Base-by-base conservation (phyloP, 2,329 filamentous ascomycete genomes). In the Xylariaceae sp. region DNA sequence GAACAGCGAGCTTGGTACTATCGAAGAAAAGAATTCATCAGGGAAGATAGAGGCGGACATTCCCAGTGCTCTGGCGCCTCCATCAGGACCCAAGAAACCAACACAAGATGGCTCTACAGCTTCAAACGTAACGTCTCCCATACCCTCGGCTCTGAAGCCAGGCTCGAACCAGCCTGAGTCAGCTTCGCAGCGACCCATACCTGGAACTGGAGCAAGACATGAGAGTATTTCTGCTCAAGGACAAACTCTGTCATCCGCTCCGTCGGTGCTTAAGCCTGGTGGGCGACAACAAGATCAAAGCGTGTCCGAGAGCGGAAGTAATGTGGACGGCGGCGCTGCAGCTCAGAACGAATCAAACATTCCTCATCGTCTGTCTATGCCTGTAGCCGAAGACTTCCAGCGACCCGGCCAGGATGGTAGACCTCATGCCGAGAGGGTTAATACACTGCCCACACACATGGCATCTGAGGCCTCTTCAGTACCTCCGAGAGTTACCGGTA, bases 1-100 rank as follows among this genome's bases (percentile, higher is more conserved):
- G 44, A 52, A 61, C n/a, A 55, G 34, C 23, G 59, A 63, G 23
- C 52, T 62, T 36, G 54, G 54, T 10, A 23, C 23, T 5, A 42
- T 57, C 2, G 46, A 52, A n/a, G 52, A 51, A 32, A 53, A 55
- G 22, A 51, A 55, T 36, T 56, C 57, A n/a, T n/a, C 19, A 21
- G 51, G 22, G 37, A 44, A 22, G 46, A 50, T 19, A 16, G 38
- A 33, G 25, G 50, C 39, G 40, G 37, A 40, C 21, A 41, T 55
- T 16, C 53, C 53, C 4, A 43, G 32, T 20, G 38, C 53, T 12
- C 45, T 59, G 22, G 52, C 35, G 40, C 51, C 47, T 17, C 49
- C 57, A 2, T 49, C 47, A 16, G 52, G 37, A n/a, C 54, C 52
- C 12, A 53, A 40, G 19, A 43, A 22, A 7, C 22, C 38, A 52